A percentile compares a stretch with the other conserved stretches of the same genome.
These are phyloP conservation scores for Colletotrichum sp. DNA, from an alignment of 2,329 filamentous ascomycete species.

Conservation along the genomic window DNA sequence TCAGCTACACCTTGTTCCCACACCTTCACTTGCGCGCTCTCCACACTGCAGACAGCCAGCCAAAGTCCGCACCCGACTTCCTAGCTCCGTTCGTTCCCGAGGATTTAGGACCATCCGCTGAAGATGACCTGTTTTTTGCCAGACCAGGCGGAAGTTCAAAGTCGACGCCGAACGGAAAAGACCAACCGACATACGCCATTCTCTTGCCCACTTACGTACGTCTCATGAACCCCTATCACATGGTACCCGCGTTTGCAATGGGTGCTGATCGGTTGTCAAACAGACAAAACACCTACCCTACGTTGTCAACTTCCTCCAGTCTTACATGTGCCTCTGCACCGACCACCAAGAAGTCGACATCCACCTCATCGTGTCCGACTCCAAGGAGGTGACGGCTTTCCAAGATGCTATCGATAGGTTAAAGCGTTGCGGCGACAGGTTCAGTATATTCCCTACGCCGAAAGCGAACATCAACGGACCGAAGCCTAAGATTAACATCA, in stretches of 20 bases:
- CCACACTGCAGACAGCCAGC: neutral
- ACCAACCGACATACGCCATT: neutral
- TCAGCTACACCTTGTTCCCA: neutral
- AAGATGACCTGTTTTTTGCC: neutral
- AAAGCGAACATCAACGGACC: neutral
- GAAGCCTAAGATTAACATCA: neutral
- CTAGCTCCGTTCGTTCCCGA: neutral
- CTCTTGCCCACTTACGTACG: slow-evolving; percentile 7
- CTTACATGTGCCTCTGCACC: slow-evolving; percentile 5
- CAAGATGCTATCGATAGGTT: neutral
- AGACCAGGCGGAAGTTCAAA: neutral
- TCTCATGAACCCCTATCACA: neutral
- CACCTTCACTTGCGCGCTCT: neutral
- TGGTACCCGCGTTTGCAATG: neutral
- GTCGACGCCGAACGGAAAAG: neutral
- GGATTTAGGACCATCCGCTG: too few species aligned
- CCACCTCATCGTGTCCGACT: slow-evolving; percentile 5
- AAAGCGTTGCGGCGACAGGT: neutral
- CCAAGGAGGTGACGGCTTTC: neutral
- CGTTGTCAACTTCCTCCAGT: slow-evolving; percentile 1
- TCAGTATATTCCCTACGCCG: neutral
- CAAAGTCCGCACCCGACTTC: neutral
- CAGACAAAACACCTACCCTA: neutral
- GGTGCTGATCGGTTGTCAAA: neutral
- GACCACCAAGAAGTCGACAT: slow-evolving; percentile 6